Evolutionary conservation across 2,329 filamentous ascomycete species (phyloP), one percentile per base, ranked within the genome.

Genomic region (Monilinia fructigena): DNA sequence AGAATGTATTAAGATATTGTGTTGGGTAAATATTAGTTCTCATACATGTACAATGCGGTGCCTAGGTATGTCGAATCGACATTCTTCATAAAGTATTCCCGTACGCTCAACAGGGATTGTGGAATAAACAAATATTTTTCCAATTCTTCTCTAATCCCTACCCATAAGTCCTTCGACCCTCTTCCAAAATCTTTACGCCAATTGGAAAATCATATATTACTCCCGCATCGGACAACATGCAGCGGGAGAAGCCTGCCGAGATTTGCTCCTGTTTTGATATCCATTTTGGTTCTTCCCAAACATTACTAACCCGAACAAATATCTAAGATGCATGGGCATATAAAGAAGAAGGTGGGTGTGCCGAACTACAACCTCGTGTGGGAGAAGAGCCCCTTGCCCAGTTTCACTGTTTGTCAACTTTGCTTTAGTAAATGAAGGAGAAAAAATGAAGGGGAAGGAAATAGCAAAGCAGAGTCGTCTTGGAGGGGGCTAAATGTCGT

Each of bases 201-300:
- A 60, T 65, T 28, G 47, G 12, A 40, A 59, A 23, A 38, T n/a
- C 18, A n/a, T 38, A 5, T 60, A 35, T 12, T 40, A 23, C 47
- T 53, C 45, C 53, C 56, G 16, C 14, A 50, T 58, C 54, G 31
- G 40, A 64, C 28, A 55, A 23, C 42, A 14, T 65, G 45, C 63
- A 65, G 55, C 63, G 47, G 63, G 63, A 65, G 63, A 40, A n/a
- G n/a, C 35, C 47, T 59, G 45, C 54, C 55, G 45, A 53, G 47
- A 54, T 42, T 54, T 58, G 23, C 14, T 53, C 48, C 11, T 60
- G 26, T 28, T 31, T 60, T 60, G 16, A 50, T 40, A 38, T 23
- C 45, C 18, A 59, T 61, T 35, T 20, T 42, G 35, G 11, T 42
- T 42, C 26, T 23, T 47, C 31, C 16, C 16, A 4, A 23, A 35